phyloP scores from a whole-genome alignment of 2,329 filamentous ascomycete species.

The Pyrenophora tritici-repentis region DNA sequence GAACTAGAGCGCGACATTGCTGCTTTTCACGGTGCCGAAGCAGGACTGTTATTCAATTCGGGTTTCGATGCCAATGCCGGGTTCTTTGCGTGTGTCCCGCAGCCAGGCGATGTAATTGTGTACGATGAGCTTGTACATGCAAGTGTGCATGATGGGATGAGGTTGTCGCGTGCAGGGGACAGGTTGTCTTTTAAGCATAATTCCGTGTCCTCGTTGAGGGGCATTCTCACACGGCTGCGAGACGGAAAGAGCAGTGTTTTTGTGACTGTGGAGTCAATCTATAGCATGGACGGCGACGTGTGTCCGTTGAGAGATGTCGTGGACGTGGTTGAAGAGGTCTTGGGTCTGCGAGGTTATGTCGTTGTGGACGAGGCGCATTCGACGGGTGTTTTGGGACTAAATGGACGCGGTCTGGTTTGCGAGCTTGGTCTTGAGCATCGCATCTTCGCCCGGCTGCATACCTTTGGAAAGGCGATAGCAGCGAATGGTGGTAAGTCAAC shows the following conservation, averaged over 20 bases:
- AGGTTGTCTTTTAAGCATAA: conserved; percentile 64
- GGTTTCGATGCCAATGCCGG: conserved; percentile 57
- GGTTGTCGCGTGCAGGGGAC: conserved; percentile 60
- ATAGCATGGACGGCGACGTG: conserved; percentile 84
- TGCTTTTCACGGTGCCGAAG: conserved; percentile 62
- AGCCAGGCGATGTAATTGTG: conserved; percentile 59
- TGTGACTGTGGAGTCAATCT: conserved; percentile 50
- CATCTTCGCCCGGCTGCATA: conserved; percentile 65
- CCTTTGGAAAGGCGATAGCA: conserved; percentile 70
- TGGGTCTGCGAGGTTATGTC: conserved; percentile 66
- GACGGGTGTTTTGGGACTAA: conserved; percentile 62
- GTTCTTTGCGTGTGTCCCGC: conserved; percentile 55
- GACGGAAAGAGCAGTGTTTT: conserved; percentile 37
- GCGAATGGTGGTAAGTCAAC: conserved; percentile 67
- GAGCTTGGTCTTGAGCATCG: conserved; percentile 58
- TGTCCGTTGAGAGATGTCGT: conserved; percentile 67
- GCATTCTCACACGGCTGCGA: conserved; percentile 46
- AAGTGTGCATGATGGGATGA: conserved; percentile 76
- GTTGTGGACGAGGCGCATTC: conserved; percentile 73
- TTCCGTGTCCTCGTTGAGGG: conserved; percentile 46
- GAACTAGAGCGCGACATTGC: conserved; percentile 64
- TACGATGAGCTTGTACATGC: conserved; percentile 77
- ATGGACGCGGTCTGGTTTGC: conserved; percentile 62
- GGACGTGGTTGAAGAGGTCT: conserved; percentile 58
- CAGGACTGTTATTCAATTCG: conserved; percentile 65